Base-by-base conservation (phyloP, 2,329 filamentous ascomycete genomes). In the Phoma herbarum region DNA sequence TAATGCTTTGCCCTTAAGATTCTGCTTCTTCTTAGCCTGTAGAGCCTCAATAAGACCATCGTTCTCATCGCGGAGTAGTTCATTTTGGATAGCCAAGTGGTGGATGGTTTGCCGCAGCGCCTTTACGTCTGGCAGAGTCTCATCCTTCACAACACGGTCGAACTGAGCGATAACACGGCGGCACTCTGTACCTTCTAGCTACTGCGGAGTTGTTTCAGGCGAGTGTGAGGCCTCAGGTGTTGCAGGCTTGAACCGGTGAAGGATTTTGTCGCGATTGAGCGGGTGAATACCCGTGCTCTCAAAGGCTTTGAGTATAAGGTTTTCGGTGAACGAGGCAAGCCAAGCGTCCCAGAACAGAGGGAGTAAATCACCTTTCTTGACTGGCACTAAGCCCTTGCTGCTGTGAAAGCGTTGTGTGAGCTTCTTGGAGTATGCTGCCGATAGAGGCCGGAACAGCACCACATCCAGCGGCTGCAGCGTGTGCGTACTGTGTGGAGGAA, bases 291-390 rank as follows among this genome's bases (percentile, higher is more conserved):
- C 52, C 22, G 42, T 57, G 3, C 22, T 33, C 28, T 49, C 44
- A 41, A 57, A 60, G 42, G 52, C 45, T 8, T 20, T 49, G 7
- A 57, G 47, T 31, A 60, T 49, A 18, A 22, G 51, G 18, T 14
- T 11, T 45, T 28, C 23, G 16, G 22, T 49, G 28, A 56, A 28
- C n/a, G 52, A 42, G 7, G 18, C 9, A 9, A 35, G 16, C 45
- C 33, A 56, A 14, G 43, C 52, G 16, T 25, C 10, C 52, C 52
- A 56, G 45, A 56, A 49, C 10, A 49, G 28, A 20, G 8, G 14
- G 29, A 56, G 49, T n/a, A 56, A 56, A 22, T 48, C 52, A 28
- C 44, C 33, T 50, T 56, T 56, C 33, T 20, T 42, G 16, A 56
- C n/a, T 18, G 33, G 29, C 10, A 35, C n/a, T 16, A 20, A 29